A percentile compares a stretch with the other conserved stretches of the same genome.
Conservation (phyloP, 805 yeast species). For the Saccharomycopsis oosterbeekiorum region DNA sequence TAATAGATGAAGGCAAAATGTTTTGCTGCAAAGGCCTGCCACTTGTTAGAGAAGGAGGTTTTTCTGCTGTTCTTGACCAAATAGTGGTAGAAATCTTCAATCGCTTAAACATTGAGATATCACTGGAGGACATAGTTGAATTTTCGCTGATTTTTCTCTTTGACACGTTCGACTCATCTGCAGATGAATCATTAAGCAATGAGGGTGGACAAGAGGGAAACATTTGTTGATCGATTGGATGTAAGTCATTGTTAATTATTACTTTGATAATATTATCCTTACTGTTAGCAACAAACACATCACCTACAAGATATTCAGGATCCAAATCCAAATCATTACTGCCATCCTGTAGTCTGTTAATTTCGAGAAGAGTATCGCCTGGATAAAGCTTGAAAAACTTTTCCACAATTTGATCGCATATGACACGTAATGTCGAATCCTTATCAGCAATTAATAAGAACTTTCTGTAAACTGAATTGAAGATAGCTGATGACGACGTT, state of each 20-base stretch:
- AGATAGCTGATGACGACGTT: background rate
- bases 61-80: background rate
- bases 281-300: constrained; percentile 25
- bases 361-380: constrained; percentile 26
- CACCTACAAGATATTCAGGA: constrained; percentile 33
- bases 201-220: background rate
- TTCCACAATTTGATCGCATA: constrained; percentile 25
- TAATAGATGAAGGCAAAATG: background rate
- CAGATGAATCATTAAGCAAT: background rate
- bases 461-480: constrained; percentile 19
- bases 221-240: constrained; percentile 5
- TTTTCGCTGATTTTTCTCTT: constrained; percentile 1
- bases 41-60: background rate
- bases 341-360: constrained; percentile 33
- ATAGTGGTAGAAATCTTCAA: background rate
- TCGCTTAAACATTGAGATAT: constrained; percentile 1
- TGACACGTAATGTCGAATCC: constrained; percentile 22
- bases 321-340: constrained; percentile 32
- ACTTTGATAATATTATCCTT: constrained; percentile 9
- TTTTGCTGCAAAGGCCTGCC: background rate
- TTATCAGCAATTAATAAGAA: constrained; percentile 33
- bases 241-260: constrained; percentile 16
- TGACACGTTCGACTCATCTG: background rate
- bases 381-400: constrained; percentile 33
- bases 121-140: background rate